Base-by-base conservation (phyloP, 768 basidiomycete species). In the Tricholomella constricta region DNA sequence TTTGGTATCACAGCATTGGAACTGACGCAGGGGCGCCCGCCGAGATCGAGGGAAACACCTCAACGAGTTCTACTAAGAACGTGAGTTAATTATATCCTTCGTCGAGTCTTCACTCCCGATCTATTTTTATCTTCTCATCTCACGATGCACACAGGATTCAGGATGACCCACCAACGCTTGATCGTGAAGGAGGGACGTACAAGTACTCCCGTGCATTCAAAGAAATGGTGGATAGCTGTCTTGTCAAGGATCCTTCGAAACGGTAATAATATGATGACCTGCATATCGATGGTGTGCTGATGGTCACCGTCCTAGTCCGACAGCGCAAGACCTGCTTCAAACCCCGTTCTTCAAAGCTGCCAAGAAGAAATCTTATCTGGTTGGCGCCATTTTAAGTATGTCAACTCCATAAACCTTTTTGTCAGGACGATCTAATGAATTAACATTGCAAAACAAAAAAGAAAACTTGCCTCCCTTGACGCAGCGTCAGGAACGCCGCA, bases 1-100 rank as follows among this genome's bases (percentile, higher is more conserved):
- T 90, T 97, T 66, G 95, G 92, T 11, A 94, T 98, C 53, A 96
- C 94, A n/a, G 89, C 94, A 14, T 72, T 97, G 41, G 95, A 97
- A 67, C 77, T 98, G 27, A 80, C 91, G 0, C 86, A 91, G 62
- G 95, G 95, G 0, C 83, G 87, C 5, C 91, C 94, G 1, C 95
- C 95, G n/a, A 76, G 85, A 52, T 89, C 88, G 14, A 80, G 86
- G 56, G 87, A 90, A 62, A 77, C 86, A 7, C 81, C 92, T 1
- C 82, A 88, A 48, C 75, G 77, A 46, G 88, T 94, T 6, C 76
- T 97, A 17, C 71, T 91, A 40, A 85, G 86, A 67, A 94, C 85
- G 85, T 86, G 55, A 54, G 69, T 65, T 41, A 25, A 25, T 22
- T 26, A 32, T 32, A 17, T 25, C 45, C 36, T 11, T 22, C 10